Base-by-base conservation (phyloP, 1,139 yeast species). In the Meyerozyma carpophila region DNA sequence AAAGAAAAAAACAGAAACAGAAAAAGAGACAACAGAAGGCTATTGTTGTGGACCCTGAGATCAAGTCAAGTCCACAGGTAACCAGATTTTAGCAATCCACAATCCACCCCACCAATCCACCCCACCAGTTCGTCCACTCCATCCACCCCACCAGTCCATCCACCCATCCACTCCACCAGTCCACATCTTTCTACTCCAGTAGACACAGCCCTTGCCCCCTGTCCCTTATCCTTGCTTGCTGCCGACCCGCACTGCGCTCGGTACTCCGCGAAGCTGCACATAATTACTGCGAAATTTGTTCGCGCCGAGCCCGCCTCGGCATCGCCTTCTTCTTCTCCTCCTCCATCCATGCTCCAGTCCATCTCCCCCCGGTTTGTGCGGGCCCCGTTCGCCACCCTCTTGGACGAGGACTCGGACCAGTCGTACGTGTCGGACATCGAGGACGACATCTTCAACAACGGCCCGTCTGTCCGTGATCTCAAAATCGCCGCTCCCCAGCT, bases 281-380 rank as follows among this genome's bases (percentile, higher is more conserved):
- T 14, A 31, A 31, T 31, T 31, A 31, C 34, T 31, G 34, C 34
- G 34, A 31, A 31, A 31, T 31, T 34, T 34, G 13, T 34, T 10
- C 25, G 37, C 26, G 36, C 36, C 20, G 26, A 34, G 37, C 37
- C 37, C 37, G 37, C 37, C 37, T 34, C 37, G 26, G 34, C 34
- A 31, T 31, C 34, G 34, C 34, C 34, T 31, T 31, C 34, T 31
- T 28, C 32, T 28, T 31, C 34, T 13, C 14, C 20, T 13, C 34
- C 34, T n/a, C 34, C 34, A 3, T 5, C 34, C 34, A 34, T 34
- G 37, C 37, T 34, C 37, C 37, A 20, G 37, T 20, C 26, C 27
- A 34, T 34, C 5, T 34, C 26, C 10, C 37, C 37, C 4, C 26
- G 37, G 5, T 21, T 34, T 14, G 37, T 34, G 10, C 26, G 37